A percentile compares a stretch with the other conserved stretches of the same genome.
phyloP scores from a whole-genome alignment of 495 filamentous ascomycete genomes.

The Penicillium subrubescens region DNA sequence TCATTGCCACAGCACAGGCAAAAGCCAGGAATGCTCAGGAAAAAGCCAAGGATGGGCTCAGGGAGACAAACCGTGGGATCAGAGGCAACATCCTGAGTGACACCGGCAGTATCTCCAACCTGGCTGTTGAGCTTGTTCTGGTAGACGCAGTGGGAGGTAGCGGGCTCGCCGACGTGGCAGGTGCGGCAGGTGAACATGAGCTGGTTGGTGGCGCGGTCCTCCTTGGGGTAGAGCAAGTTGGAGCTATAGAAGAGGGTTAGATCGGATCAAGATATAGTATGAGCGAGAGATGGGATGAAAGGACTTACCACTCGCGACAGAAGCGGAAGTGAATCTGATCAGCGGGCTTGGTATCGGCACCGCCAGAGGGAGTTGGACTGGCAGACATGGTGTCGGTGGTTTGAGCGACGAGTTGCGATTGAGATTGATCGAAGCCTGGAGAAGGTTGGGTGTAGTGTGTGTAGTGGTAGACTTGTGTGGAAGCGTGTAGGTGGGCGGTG shows the following conservation, averaged over 20 bases:
- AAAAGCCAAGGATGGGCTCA: not conserved
- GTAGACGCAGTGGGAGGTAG: slow-evolving; percentile 85
- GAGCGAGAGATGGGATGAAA: not conserved
- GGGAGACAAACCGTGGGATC: slow-evolving; percentile 92
- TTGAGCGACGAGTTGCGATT: not conserved
- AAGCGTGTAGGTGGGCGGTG: not conserved
- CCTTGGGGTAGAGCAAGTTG: slow-evolving; percentile 97
- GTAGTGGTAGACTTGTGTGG: not conserved
- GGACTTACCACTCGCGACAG: slow-evolving; percentile 84
- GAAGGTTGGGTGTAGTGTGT: not conserved
- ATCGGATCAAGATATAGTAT: not conserved
- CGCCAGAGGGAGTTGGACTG: slow-evolving; percentile 59
- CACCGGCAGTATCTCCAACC: slow-evolving; percentile 92
- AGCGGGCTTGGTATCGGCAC: slow-evolving; percentile 56
- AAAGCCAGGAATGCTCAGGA: slow-evolving; percentile 36
- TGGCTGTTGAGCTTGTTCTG: slow-evolving; percentile 87
- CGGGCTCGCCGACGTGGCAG: slow-evolving; percentile 84
- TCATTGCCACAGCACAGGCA: slow-evolving; percentile 57
- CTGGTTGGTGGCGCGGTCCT: slow-evolving; percentile 67
- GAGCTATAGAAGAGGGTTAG: slow-evolving; percentile 54
- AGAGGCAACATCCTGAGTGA: slow-evolving; percentile 91
- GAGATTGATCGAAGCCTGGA: not conserved
- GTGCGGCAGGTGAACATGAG: slow-evolving; percentile 85
- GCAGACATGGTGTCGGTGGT: slow-evolving; percentile 51
- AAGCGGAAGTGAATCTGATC: slow-evolving; percentile 94